phyloP scores from a whole-genome alignment of 2,329 filamentous ascomycete species.

The Fusarium chlamydosporum region DNA sequence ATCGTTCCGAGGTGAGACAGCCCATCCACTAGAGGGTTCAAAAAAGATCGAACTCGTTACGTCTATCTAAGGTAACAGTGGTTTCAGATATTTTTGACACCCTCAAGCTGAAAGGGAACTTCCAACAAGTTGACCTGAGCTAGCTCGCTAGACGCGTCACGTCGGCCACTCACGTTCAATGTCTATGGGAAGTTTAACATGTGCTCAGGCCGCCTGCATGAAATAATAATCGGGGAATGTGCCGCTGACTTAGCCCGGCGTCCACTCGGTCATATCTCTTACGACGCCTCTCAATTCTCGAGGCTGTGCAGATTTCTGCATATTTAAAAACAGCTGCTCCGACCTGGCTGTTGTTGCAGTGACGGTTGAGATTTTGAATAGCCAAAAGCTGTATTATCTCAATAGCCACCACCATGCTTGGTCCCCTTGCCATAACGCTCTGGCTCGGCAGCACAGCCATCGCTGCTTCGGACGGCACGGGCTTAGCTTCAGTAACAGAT shows the following conservation, averaged over 20 bases:
- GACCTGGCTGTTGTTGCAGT: accelerated
- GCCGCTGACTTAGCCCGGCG: background rate
- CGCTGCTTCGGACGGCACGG: constrained; percentile 15
- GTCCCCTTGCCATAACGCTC: constrained; percentile 1
- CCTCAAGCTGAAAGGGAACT: background rate
- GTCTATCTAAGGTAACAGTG: no score
- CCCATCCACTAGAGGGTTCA: background rate
- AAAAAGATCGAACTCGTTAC: background rate
- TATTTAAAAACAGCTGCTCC: background rate
- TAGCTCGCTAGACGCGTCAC: constrained; percentile 1
- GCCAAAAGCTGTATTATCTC: background rate
- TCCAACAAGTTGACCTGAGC: background rate
- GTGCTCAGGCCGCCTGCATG: background rate
- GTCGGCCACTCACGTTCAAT: background rate
- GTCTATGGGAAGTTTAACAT: background rate
- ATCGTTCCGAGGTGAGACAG: constrained; percentile 1
- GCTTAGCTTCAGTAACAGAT: background rate
- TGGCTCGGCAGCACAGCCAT: constrained; percentile 6
- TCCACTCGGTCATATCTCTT: background rate
- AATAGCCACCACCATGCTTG: constrained; percentile 1
- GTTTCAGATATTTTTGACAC: background rate
- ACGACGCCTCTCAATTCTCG: background rate
- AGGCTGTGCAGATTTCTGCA: background rate
- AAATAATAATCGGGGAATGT: background rate
- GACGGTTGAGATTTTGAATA: background rate